Conservation (phyloP, 75 land plant genomes). For the Pinus taeda region DNA sequence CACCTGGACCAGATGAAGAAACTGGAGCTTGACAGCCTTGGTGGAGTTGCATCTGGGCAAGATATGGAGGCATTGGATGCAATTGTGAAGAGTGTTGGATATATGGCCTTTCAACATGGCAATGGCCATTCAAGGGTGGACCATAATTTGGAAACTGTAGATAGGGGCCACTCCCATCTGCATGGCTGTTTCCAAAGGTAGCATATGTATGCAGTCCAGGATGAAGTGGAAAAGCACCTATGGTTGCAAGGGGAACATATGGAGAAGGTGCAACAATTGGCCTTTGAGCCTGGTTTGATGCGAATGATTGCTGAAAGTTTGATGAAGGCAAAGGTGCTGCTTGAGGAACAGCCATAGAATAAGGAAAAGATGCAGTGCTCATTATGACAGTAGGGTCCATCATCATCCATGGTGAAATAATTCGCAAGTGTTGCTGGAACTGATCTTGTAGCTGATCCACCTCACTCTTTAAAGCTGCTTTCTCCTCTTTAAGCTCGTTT, state of each 20-base stretch:
- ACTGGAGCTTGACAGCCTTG: constrained; percentile 15
- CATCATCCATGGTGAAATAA: constrained; percentile 66
- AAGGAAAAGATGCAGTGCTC: constrained; percentile 36
- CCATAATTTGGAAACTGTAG: constrained; percentile 51
- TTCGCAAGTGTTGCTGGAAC: constrained; percentile 77
- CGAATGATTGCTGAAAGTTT: constrained; percentile 23
- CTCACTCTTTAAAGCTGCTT: constrained; percentile 76
- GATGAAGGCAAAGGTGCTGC: constrained; percentile 12
- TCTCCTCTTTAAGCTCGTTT: constrained; percentile 94
- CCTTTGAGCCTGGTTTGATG: constrained; percentile 36
- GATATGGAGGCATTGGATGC: constrained; percentile 31
- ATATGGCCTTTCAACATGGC: constrained; percentile 61
- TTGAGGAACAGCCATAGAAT: constrained; percentile 14
- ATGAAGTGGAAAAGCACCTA: constrained; percentile 67
- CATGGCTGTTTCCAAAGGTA: constrained; percentile 49
- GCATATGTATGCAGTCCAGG: constrained; percentile 77
- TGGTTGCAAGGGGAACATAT: constrained; percentile 60
- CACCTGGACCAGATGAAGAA: constrained; percentile 5
- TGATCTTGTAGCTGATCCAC: constrained; percentile 74
- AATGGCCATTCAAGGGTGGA: constrained; percentile 43
- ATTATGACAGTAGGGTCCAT: constrained; percentile 77
- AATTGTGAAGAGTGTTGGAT: constrained; percentile 46
- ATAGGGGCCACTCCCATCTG: constrained; percentile 43
- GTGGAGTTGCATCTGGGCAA: constrained; percentile 32
- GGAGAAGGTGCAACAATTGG: constrained; percentile 43